These are phyloP conservation scores for Aspergillus terreus DNA, from an alignment of 2,329 filamentous ascomycete genomes.

Conservation along the genomic window DNA sequence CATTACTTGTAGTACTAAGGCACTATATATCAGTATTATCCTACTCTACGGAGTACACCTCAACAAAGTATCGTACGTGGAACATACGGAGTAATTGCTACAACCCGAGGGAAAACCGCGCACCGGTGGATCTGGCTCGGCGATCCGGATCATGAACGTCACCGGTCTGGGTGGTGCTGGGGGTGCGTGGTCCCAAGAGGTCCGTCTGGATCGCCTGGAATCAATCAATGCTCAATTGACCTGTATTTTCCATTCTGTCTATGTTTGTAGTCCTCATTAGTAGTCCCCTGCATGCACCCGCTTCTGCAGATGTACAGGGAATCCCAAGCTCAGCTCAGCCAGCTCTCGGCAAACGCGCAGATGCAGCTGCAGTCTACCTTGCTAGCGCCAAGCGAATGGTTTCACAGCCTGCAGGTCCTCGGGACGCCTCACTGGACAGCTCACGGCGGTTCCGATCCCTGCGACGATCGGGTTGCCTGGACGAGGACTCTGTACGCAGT, in stretches of 20 bases:
- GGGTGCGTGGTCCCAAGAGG: background rate
- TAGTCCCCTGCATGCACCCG: background rate
- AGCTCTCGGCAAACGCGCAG: conserved; percentile 1
- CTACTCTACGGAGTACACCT: too few species aligned
- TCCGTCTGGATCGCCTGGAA: too few species aligned
- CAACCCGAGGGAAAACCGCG: background rate
- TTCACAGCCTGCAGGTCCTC: conserved; percentile 2
- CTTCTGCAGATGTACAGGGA: background rate
- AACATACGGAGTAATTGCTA: too few species aligned
- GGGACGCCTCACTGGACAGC: background rate
- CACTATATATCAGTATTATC: too few species aligned
- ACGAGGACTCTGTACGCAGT: too few species aligned
- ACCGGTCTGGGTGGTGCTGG: background rate
- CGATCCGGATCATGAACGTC: conserved; percentile 11
- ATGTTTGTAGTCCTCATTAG: background rate
- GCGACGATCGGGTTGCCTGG: conserved; percentile 2
- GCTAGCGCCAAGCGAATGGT: background rate
- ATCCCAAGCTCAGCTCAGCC: conserved; percentile 1
- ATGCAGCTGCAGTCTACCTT: too few species aligned
- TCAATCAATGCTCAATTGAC: background rate
- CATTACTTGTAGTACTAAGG: too few species aligned
- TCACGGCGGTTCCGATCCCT: conserved; percentile 2
- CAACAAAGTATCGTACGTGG: too few species aligned
- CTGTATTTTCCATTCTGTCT: background rate
- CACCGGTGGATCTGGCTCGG: conserved; percentile 5